phyloP scores from a whole-genome alignment of 2,329 filamentous ascomycete genomes.

The Orbilia javanica region DNA sequence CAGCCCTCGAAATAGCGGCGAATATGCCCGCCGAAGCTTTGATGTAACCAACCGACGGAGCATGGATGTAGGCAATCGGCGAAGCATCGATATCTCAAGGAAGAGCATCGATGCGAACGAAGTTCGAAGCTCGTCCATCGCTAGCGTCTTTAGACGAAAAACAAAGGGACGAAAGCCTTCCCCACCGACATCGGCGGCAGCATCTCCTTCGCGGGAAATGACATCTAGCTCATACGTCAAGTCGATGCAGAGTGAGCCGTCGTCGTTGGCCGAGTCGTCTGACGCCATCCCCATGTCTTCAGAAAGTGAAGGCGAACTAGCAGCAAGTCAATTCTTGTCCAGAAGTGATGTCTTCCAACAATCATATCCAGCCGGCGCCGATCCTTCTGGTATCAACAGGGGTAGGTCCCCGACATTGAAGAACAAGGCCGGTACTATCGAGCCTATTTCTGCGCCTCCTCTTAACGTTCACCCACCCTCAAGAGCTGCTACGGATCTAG shows the following conservation, averaged over 20 bases:
- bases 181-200: conserved; percentile 21
- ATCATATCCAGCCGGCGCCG: conserved; percentile 69
- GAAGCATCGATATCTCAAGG: conserved; percentile 69
- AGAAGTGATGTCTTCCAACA: conserved; percentile 89
- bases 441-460: conserved; percentile 35
- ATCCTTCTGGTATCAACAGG: conserved; percentile 38
- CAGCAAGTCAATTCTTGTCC: conserved; percentile 89
- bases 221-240: conserved; percentile 50
- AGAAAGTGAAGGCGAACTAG: conserved; percentile 79
- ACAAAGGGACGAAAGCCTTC: conserved; percentile 33
- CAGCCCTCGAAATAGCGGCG: conserved; percentile 72
- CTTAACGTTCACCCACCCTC: conserved; percentile 51
- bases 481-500: conserved; percentile 39
- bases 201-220: conserved; percentile 41
- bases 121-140: conserved; percentile 58
- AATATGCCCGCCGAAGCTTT: conserved; percentile 70
- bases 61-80: conserved; percentile 70
- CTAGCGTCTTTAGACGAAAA: conserved; percentile 42
- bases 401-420: conserved; percentile 53
- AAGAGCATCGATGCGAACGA: conserved; percentile 52
- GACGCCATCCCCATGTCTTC: conserved; percentile 75
- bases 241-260: conserved; percentile 56
- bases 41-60: conserved; percentile 70
- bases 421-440: conserved; percentile 44
- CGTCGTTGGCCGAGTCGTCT: conserved; percentile 69